A percentile compares a stretch with the other conserved stretches of the same genome.
phyloP scores from a whole-genome alignment of 208 protist genomes.

The Trichomonas vaginalis region DNA sequence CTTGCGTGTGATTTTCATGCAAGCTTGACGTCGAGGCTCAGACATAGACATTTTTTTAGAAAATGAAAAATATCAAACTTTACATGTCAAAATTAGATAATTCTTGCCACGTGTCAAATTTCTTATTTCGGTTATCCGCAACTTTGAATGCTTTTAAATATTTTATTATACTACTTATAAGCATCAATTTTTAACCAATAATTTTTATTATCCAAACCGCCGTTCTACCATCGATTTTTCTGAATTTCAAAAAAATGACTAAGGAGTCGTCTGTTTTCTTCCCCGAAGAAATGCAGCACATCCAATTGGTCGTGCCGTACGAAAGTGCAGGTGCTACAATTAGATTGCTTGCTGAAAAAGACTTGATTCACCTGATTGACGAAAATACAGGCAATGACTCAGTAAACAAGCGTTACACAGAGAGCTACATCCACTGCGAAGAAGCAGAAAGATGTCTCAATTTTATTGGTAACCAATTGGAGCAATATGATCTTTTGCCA shows the following conservation, averaged over 20 bases:
- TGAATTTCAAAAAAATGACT: too few relatives aligned
- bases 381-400: not conserved
- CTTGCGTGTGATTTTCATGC: not conserved
- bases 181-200: too few relatives aligned
- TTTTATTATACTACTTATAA: too few relatives aligned
- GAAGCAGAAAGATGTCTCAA: slow-evolving; percentile 8
- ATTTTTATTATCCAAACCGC: too few relatives aligned
- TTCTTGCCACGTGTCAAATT: too few relatives aligned
- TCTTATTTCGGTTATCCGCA: too few relatives aligned
- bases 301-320: not conserved
- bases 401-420: not conserved
- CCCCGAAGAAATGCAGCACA: not conserved
- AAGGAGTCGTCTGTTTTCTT: not conserved
- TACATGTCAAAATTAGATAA: too few relatives aligned
- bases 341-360: not conserved
- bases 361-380: not conserved
- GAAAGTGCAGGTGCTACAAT: not conserved
- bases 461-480: not conserved
- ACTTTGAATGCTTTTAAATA: too few relatives aligned
- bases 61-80: too few relatives aligned
- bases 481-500: not conserved
- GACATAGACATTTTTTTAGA: not conserved
- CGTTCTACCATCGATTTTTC: too few relatives aligned
- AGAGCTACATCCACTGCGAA: not conserved
- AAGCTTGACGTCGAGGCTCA: not conserved